A percentile compares a stretch with the other conserved stretches of the same genome.
Evolutionary conservation across 768 basidiomycete genomes (phyloP).

Genomic region (Podaxis sp.): DNA sequence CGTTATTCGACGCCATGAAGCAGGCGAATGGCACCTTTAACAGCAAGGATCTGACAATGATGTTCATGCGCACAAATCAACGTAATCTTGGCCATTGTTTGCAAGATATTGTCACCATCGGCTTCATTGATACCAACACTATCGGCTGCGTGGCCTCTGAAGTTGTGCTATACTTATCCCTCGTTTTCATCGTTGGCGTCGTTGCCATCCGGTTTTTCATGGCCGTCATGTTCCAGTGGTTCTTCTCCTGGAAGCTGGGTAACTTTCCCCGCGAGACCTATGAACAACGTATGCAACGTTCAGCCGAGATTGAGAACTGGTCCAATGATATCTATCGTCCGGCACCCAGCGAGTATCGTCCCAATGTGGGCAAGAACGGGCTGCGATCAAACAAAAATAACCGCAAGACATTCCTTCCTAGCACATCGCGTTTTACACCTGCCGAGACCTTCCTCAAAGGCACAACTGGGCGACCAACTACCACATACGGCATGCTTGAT

Average conservation of each 20-base stretch:
- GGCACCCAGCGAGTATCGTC: conserved; percentile 86
- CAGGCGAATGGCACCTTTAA: conserved; percentile 66
- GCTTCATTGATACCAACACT: conserved; percentile 90
- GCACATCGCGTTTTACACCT: conserved; percentile 71
- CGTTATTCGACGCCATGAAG: conserved; percentile 77
- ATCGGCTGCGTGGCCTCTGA: conserved; percentile 96
- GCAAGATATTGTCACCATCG: conserved; percentile 80
- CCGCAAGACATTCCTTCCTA: conserved; percentile 61
- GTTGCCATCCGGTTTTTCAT: conserved; percentile 92
- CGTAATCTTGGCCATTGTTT: conserved; percentile 73
- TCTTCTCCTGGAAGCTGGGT: conserved; percentile 93
- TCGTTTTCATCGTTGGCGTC: conserved; percentile 96
- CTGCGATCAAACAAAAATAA: conserved; percentile 46
- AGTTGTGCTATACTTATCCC: conserved; percentile 91
- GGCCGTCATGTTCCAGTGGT: conserved; percentile 98
- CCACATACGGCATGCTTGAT: conserved; percentile 66
- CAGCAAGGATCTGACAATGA: conserved; percentile 85
- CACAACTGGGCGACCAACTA: conserved; percentile 48
- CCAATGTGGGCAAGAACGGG: conserved; percentile 80
- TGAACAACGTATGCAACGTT: conserved; percentile 85
- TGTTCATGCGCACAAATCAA: conserved; percentile 68
- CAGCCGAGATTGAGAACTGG: conserved; percentile 94
- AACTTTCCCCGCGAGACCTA: conserved; percentile 92
- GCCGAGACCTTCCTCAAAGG: conserved; percentile 56
- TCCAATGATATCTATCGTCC: conserved; percentile 92